A percentile compares a stretch with the other conserved stretches of the same genome.
Conservation (phyloP, 2,329 filamentous ascomycete genomes). For the Apiospora hydei region DNA sequence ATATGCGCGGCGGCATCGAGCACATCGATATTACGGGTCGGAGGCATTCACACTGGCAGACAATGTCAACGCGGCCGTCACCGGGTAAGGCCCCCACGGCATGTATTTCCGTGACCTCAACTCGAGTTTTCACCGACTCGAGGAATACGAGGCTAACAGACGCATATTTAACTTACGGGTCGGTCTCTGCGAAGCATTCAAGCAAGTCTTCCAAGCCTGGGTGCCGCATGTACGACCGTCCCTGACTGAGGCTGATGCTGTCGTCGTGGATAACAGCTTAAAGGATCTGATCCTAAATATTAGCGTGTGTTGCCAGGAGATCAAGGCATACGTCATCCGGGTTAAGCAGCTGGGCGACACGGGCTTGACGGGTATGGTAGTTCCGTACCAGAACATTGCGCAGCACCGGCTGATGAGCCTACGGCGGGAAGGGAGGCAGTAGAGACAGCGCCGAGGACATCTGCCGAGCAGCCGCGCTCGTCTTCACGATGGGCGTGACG, state of each 20-base stretch:
- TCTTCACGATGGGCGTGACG: background rate
- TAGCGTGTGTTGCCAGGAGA: background rate
- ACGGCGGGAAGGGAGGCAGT: background rate
- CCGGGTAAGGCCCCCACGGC: background rate
- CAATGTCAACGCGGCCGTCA: conserved; percentile 12
- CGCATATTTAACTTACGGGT: background rate
- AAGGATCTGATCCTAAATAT: background rate
- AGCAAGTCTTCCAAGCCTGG: background rate
- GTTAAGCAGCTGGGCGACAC: background rate
- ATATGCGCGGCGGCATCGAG: conserved; percentile 6
- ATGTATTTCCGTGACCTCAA: background rate
- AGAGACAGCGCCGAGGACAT: background rate
- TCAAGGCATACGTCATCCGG: background rate
- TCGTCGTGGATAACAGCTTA: background rate
- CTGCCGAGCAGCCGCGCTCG: background rate
- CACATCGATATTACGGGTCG: background rate
- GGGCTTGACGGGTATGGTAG: background rate
- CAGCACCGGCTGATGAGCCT: conserved; percentile 2
- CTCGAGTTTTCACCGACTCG: background rate
- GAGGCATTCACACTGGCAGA: conserved; percentile 3
- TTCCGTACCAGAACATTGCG: conserved; percentile 1
- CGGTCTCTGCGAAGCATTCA: background rate
- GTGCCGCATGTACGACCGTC: background rate
- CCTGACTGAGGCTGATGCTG: background rate
- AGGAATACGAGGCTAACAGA: background rate